Base-by-base conservation (phyloP, 2,329 filamentous ascomycete genomes). In the Amesomyces nigricolor region DNA sequence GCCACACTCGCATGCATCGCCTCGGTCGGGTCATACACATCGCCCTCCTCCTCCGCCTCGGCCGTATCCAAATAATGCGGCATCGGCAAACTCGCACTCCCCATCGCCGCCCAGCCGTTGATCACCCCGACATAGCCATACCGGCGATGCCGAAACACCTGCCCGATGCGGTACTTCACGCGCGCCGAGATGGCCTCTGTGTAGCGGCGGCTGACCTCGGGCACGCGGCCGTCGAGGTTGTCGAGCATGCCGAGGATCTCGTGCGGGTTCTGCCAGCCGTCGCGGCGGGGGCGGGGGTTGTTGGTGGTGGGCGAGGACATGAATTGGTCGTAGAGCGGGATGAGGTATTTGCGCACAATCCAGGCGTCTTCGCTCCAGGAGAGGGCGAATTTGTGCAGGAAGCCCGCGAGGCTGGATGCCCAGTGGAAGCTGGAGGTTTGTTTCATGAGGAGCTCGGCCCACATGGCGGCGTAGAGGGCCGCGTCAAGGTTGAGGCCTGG, bases 71-170 rank as follows among this genome's bases (percentile, higher is more conserved):
- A 52, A 16, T 61, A 61, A 29, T 66, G 64, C 51, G 66, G 63
- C 56, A 58, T 62, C 32, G 65, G 66, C 51, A 68, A 59, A 11
- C 57, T 56, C 22, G 51, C 52, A 16, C 64, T 58, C 43, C 65
- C 65, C 52, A 65, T 62, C 14, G 74, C 72, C 48, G 88, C 85
- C 91, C 92, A 99, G n/a, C 91, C 91, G 13, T 87, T 89, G 56
- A 99, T 88, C 26, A 95, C 80, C 16, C 87, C 91, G 47, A 85
- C 75, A 68, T 92, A 96, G 17, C 79, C 75, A 68, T 94, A 96
- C 45, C 91, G 81, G 58, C 78, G 83, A 71, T 99, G 94, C 47
- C 79, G 80, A 67, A 97, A 95, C 6, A 96, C 79, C 64, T 95
- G 87, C 0, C 94, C 94, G 47, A 96, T 80, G 49, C 78, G 81